Evolutionary conservation across 2,329 filamentous ascomycete genomes (phyloP).

Genomic region (Zymoseptoria crescenta): DNA sequence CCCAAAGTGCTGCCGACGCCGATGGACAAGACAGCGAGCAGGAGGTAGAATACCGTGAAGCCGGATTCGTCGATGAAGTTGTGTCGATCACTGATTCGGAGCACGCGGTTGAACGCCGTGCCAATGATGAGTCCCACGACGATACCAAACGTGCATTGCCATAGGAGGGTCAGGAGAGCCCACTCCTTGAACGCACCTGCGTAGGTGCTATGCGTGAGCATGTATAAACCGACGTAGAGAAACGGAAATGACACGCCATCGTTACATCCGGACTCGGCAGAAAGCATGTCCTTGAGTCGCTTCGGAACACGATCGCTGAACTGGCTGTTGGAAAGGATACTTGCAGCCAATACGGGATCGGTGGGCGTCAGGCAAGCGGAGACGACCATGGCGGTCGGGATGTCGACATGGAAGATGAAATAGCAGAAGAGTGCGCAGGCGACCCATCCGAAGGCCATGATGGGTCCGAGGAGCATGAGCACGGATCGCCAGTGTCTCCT

Average conservation of each 20-base stretch:
- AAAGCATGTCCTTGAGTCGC: conserved; percentile 44
- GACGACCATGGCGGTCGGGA: conserved; percentile 43
- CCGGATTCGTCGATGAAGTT: conserved; percentile 43
- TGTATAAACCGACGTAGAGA: conserved; percentile 45
- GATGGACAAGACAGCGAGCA: conserved; percentile 46
- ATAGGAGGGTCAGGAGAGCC: conserved; percentile 47
- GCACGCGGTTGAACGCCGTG: conserved; percentile 39
- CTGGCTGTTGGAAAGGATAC: conserved; percentile 45
- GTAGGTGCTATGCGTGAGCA: conserved; percentile 34
- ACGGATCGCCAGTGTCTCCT: conserved; percentile 46
- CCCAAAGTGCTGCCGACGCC: conserved; percentile 46
- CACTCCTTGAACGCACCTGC: conserved; percentile 43
- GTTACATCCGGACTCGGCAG: conserved; percentile 49
- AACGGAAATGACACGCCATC: conserved; percentile 51
- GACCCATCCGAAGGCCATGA: conserved; percentile 45
- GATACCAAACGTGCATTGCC: conserved; percentile 46
- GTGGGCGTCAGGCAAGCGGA: conserved; percentile 50
- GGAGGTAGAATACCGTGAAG: conserved; percentile 49
- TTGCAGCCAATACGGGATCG: conserved; percentile 49
- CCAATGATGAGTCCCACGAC: conserved; percentile 43
- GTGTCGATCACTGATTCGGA: conserved; percentile 40
- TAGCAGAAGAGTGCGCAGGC: conserved; percentile 42
- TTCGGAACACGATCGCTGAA: conserved; percentile 47
- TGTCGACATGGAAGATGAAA: conserved; percentile 39
- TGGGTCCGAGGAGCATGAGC: conserved; percentile 42